Evolutionary conservation across 768 basidiomycete genomes (phyloP).

Genomic region (Kwoniella sp.): DNA sequence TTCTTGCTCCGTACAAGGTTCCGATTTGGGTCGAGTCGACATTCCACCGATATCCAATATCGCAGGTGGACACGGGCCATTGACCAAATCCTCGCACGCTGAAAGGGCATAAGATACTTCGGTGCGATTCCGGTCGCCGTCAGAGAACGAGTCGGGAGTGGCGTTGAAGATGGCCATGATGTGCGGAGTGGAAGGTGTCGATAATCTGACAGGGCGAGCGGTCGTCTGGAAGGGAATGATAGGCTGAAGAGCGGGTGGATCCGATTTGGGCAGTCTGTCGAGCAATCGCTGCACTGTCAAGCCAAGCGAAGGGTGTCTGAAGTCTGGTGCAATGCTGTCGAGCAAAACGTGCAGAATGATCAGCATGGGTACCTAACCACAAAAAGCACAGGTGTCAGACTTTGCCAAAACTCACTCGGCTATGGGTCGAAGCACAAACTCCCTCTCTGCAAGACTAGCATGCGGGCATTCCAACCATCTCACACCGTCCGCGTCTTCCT

Average conservation of each 20-base stretch:
- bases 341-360: too few species aligned
- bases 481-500: slow-evolving; percentile 56
- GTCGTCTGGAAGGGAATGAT: slow-evolving; percentile 44
- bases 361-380: too few species aligned
- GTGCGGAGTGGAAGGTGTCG: slow-evolving; percentile 56
- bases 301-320: slow-evolving; percentile 64
- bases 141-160: slow-evolving; percentile 96
- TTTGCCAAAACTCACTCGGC: slow-evolving; percentile 67
- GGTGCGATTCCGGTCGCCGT: slow-evolving; percentile 67
- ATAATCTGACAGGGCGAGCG: slow-evolving; percentile 29
- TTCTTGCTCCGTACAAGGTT: slow-evolving; percentile 64
- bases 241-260: slow-evolving; percentile 56
- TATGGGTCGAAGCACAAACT: slow-evolving; percentile 87
- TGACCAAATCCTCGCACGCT: slow-evolving; percentile 45
- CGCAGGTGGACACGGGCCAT: slow-evolving; percentile 59
- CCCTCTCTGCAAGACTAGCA: slow-evolving; percentile 74
- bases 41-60: slow-evolving; percentile 93
- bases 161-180: slow-evolving; percentile 91
- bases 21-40: slow-evolving; percentile 75
- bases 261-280: slow-evolving; percentile 58
- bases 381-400: not conserved
- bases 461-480: slow-evolving; percentile 82
- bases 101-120: slow-evolving; percentile 62
- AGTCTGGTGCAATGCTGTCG: slow-evolving; percentile 75
- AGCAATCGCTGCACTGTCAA: slow-evolving; percentile 13